A percentile compares a stretch with the other conserved stretches of the same genome.
Evolutionary conservation across 768 basidiomycete genomes (phyloP).

Genomic region (Lentinula raphanica): DNA sequence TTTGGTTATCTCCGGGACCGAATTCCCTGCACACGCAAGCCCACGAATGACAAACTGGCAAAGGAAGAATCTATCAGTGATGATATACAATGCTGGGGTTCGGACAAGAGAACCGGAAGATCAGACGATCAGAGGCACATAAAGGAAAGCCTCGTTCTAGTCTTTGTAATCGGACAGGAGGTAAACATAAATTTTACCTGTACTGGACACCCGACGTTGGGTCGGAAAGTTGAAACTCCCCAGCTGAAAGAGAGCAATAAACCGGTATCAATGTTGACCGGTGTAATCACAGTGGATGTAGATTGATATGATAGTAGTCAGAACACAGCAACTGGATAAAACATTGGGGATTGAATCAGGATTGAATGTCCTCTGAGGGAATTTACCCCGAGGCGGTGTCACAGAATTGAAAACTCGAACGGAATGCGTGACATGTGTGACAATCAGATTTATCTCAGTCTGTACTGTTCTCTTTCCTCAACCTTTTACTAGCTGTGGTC

Average conservation of each 20-base stretch:
- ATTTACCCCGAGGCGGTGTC: not conserved
- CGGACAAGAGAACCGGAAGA: conserved; percentile 1
- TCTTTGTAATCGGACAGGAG: not conserved
- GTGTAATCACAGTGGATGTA: not conserved
- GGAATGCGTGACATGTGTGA: not conserved
- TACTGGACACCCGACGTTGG: not conserved
- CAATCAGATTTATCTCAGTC: not conserved
- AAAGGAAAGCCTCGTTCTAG: not conserved
- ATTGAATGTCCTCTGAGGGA: too few species aligned
- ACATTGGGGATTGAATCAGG: not conserved
- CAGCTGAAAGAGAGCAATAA: not conserved
- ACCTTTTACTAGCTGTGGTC: conserved; percentile 15
- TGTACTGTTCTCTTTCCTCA: conserved; percentile 9
- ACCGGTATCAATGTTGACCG: not conserved
- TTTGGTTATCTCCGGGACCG: not conserved
- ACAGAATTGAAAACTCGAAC: not conserved
- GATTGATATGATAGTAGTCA: not conserved
- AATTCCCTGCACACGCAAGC: not conserved
- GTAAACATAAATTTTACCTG: not conserved
- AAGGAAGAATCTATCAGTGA: not conserved
- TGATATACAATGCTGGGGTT: not conserved
- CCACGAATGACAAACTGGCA: not conserved
- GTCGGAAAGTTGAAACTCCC: not conserved
- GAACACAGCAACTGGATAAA: not conserved
- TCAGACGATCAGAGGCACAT: not conserved